Conservation (phyloP, 2,329 filamentous ascomycete species). For the Cylindrodendrum hubeiense region DNA sequence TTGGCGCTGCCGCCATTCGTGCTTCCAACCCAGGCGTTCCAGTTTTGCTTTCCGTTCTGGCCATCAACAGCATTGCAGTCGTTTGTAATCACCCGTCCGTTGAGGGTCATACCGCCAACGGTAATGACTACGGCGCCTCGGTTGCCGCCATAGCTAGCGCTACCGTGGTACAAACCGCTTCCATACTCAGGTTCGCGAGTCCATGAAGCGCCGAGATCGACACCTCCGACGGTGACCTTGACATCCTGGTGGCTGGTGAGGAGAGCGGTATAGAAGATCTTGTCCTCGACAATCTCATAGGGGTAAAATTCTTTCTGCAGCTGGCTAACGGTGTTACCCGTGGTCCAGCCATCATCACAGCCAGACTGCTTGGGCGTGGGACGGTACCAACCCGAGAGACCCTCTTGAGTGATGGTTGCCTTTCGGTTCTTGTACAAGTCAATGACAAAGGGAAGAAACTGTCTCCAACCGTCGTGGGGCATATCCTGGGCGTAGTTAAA, state of each 20-base stretch:
- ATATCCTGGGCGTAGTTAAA: conserved; percentile 7
- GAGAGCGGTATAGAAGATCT: conserved; percentile 1
- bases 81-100: background rate
- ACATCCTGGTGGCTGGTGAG: background rate
- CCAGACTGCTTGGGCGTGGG: conserved; percentile 6
- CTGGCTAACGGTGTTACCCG: conserved; percentile 6
- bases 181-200: conserved; percentile 8
- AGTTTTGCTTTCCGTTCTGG: conserved; percentile 10
- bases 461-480: conserved; percentile 12
- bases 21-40: conserved; percentile 13
- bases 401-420: background rate
- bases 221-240: conserved; percentile 4
- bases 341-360: conserved; percentile 8
- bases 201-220: background rate
- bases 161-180: conserved; percentile 9
- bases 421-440: conserved; percentile 10
- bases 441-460: conserved; percentile 7
- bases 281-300: conserved; percentile 2
- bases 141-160: background rate
- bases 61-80: background rate
- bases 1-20: conserved; percentile 2
- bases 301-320: conserved; percentile 9
- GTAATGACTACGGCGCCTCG: background rate
- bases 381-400: conserved; percentile 6
- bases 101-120: background rate